phyloP scores from a whole-genome alignment of 2,329 filamentous ascomycete genomes.

The Microdochium bolleyi region DNA sequence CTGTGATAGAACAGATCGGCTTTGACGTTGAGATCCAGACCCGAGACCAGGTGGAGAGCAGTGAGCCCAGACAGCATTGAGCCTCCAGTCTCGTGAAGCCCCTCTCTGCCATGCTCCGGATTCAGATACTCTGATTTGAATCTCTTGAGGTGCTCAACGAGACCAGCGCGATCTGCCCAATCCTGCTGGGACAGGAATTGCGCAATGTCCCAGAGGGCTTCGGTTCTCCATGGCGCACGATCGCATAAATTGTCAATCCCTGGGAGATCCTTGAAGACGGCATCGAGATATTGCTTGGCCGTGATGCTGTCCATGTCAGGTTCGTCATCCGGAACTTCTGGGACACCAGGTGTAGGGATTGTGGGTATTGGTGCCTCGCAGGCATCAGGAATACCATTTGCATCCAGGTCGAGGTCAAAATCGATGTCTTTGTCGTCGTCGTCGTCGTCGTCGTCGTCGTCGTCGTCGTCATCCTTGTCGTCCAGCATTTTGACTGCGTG shows the following conservation, averaged over 20 bases:
- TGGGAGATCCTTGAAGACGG: neutral
- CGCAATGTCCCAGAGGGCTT: neutral
- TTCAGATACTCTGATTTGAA: neutral
- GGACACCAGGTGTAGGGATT: neutral
- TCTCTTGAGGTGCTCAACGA: neutral
- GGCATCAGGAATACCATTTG: neutral
- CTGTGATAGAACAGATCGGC: neutral
- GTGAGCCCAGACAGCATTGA: neutral
- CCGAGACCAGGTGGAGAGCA: neutral
- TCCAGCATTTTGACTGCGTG: neutral
- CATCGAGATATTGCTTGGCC: neutral
- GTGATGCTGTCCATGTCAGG: neutral
- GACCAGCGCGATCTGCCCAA: neutral
- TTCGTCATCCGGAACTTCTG: neutral
- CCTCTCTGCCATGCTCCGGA: neutral
- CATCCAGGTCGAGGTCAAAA: neutral
- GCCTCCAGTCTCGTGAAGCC: neutral
- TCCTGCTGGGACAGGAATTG: neutral
- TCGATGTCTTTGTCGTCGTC: neutral
- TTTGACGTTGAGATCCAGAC: neutral
- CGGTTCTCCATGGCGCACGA: neutral
- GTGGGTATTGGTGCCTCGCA: neutral
- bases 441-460: too few relatives aligned
- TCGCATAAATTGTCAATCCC: neutral
- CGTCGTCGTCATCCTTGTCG: neutral